A percentile compares a stretch with the other conserved stretches of the same genome.
Evolutionary conservation across 2,329 filamentous ascomycete species (phyloP).

Genomic region (Cyanodermella asteris): DNA sequence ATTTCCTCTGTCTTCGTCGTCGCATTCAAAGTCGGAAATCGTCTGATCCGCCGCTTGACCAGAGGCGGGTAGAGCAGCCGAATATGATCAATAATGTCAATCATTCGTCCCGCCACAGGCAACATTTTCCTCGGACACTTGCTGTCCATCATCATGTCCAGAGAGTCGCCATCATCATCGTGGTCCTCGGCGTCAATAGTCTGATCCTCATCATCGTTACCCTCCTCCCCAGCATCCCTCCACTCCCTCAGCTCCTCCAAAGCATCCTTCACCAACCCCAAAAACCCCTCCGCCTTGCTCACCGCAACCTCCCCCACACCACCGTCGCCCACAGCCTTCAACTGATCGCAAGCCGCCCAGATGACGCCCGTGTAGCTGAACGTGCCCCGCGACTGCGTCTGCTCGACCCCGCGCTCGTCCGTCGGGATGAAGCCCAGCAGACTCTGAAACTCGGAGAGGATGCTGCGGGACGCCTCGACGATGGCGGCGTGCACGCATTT

Average conservation of each 20-base stretch:
- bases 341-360: constrained; percentile 63
- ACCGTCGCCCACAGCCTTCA: constrained; percentile 39
- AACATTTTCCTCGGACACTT: constrained; percentile 8
- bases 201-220: constrained; percentile 31
- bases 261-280: constrained; percentile 58
- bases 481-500: constrained; percentile 11
- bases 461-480: constrained; percentile 8
- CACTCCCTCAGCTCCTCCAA: constrained; percentile 74
- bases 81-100: constrained; percentile 21
- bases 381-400: constrained; percentile 19
- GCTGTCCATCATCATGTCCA: constrained; percentile 5
- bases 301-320: constrained; percentile 52
- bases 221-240: constrained; percentile 50
- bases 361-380: constrained; percentile 50
- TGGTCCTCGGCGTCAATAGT: constrained; percentile 16
- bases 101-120: constrained; percentile 29
- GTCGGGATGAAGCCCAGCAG: constrained; percentile 10
- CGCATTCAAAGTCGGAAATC: constrained; percentile 4
- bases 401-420: constrained; percentile 6
- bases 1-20: constrained; percentile 1
- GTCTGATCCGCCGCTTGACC: constrained; percentile 6
- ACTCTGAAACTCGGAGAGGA: constrained; percentile 2
- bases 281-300: constrained; percentile 49
- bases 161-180: constrained; percentile 14
- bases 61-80: constrained; percentile 7